A percentile compares a stretch with the other conserved stretches of the same genome.
Evolutionary conservation across 2,329 filamentous ascomycete species (phyloP).

Genomic region (Pestalotiopsis sp.): DNA sequence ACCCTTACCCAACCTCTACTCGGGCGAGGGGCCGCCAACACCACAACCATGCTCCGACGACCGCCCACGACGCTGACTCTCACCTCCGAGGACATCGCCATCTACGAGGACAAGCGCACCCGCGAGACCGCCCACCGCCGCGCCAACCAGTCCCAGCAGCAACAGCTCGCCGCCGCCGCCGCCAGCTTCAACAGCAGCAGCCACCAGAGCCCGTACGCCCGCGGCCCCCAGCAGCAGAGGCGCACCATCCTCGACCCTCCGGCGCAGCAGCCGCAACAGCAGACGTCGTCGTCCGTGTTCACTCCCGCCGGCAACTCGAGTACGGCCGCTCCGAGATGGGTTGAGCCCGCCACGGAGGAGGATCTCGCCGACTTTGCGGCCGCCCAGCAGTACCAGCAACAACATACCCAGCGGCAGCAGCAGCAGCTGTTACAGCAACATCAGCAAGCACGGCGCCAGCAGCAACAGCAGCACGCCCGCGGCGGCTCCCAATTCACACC

Average conservation of each 20-base stretch:
- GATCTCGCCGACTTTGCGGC: neutral
- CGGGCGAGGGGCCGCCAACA: neutral
- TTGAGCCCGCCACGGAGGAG: neutral
- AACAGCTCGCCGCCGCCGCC: neutral
- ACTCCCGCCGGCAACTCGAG: neutral
- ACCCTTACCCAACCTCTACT: neutral
- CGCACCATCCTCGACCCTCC: constrained; percentile 9
- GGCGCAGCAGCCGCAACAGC: neutral
- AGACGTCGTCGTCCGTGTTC: neutral
- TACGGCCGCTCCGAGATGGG: neutral
- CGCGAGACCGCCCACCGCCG: constrained; percentile 5
- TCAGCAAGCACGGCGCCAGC: neutral
- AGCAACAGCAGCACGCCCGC: neutral
- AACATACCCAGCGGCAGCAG: neutral
- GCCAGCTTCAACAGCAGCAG: neutral
- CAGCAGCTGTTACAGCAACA: constrained; percentile 5
- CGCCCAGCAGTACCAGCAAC: neutral
- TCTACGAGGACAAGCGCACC: constrained; percentile 65
- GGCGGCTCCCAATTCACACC: neutral
- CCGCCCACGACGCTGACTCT: constrained; percentile 67
- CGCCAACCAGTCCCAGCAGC: neutral
- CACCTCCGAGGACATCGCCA: constrained; percentile 68
- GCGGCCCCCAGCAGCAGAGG: neutral
- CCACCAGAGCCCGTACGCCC: neutral
- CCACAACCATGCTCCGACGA: constrained; percentile 60